A percentile compares a stretch with the other conserved stretches of the same genome.
These are phyloP conservation scores for Aquilaria yunnanensis DNA, from an alignment of 345 rosid species.

Conservation along the genomic window DNA sequence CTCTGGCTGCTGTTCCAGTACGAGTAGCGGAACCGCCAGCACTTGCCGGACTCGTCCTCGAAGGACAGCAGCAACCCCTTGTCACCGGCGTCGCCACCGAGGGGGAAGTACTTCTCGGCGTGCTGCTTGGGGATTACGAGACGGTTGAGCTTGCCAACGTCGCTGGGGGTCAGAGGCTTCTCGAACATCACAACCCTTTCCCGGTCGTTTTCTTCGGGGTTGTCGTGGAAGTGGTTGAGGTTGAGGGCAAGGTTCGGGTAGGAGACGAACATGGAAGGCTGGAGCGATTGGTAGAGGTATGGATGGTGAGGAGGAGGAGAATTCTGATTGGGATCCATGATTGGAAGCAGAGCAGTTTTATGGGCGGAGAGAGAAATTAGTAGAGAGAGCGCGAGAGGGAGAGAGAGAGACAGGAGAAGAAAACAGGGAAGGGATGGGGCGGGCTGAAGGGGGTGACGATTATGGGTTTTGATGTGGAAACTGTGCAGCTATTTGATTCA, in stretches of 20 bases:
- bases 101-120: conserved; percentile 81
- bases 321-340: conserved; percentile 21
- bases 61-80: conserved; percentile 58
- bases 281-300: not conserved
- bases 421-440: not conserved
- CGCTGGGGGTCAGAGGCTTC: conserved; percentile 82
- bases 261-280: conserved; percentile 14
- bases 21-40: conserved; percentile 82
- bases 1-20: conserved; percentile 91
- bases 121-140: conserved; percentile 86
- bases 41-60: conserved; percentile 84
- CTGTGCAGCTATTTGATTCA: conserved; percentile 20
- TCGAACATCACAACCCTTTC: conserved; percentile 59
- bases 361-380: conserved; percentile 22
- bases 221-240: conserved; percentile 23
- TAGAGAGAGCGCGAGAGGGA: conserved; percentile 13
- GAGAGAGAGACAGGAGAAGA: not conserved
- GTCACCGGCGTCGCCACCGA: conserved; percentile 39
- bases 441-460: conserved; percentile 17
- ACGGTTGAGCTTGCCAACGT: conserved; percentile 89
- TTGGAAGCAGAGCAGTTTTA: conserved; percentile 10
- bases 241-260: conserved; percentile 10
- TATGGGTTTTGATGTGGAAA: conserved; percentile 34
- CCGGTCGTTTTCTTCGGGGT: not conserved
- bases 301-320: conserved; percentile 5